These are phyloP conservation scores for Soucietia sequanensis DNA, from an alignment of 805 yeast species.

Conservation along the genomic window DNA sequence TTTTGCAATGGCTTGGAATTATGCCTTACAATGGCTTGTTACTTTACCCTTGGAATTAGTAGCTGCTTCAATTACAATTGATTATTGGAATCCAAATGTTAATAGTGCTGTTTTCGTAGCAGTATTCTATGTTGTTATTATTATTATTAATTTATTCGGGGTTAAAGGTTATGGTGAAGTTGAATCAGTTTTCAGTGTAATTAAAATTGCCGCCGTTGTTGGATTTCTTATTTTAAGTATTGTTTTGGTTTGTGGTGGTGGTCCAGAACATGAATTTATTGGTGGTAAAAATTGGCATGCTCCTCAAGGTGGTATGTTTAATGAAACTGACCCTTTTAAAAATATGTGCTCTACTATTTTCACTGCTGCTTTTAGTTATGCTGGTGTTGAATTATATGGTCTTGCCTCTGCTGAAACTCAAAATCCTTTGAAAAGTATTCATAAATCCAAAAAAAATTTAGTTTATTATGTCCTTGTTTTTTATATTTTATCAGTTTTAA, in stretches of 20 bases:
- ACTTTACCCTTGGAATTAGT: conserved; percentile 36
- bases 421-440: conserved; percentile 60
- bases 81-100: conserved; percentile 28
- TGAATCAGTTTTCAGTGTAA: conserved; percentile 54
- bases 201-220: conserved; percentile 56
- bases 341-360: conserved; percentile 61
- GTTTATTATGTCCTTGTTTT: conserved; percentile 62
- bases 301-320: conserved; percentile 53
- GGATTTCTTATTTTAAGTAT: conserved; percentile 60
- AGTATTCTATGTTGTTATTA: conserved; percentile 51
- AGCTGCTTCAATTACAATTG: conserved; percentile 33
- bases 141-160: conserved; percentile 57
- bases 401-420: conserved; percentile 66
- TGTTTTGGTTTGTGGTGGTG: conserved; percentile 59
- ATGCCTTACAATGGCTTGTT: conserved; percentile 38
- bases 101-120: conserved; percentile 57
- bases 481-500: conserved; percentile 51
- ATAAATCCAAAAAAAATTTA: conserved; percentile 64
- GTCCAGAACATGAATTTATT: conserved; percentile 51
- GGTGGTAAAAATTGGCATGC: conserved; percentile 59
- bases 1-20: conserved; percentile 56
- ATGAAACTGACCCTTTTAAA: conserved; percentile 45
- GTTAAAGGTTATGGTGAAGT: conserved; percentile 70
- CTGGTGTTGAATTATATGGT: conserved; percentile 66
- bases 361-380: conserved; percentile 63